Conservation (phyloP, 1,139 yeast genomes). For the Yamadazyma songkhlaensis region DNA sequence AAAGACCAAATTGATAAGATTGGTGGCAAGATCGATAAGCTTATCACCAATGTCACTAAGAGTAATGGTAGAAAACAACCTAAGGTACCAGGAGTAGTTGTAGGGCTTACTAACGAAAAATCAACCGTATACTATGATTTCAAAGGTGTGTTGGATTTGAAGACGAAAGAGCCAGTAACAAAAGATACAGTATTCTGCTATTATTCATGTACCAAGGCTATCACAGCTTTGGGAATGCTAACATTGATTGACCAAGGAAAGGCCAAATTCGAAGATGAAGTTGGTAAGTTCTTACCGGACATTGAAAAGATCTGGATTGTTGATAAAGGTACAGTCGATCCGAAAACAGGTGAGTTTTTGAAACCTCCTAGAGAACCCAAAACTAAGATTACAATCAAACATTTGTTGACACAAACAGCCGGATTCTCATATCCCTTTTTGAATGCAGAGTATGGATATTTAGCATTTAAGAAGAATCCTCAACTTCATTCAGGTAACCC, state of each 20-base stretch:
- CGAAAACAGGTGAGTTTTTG: constrained; percentile 33
- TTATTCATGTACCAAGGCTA: constrained; percentile 49
- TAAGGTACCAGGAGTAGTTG: constrained; percentile 24
- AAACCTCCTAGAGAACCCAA: constrained; percentile 30
- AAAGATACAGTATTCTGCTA: constrained; percentile 32
- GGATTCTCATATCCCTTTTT: constrained; percentile 50
- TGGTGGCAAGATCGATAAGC: constrained; percentile 1
- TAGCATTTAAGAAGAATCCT: constrained; percentile 10
- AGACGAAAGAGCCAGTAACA: constrained; percentile 18
- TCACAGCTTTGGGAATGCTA: constrained; percentile 46
- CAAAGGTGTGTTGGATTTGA: constrained; percentile 22
- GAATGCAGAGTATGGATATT: constrained; percentile 13
- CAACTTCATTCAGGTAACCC: constrained; percentile 17
- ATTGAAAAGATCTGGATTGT: constrained; percentile 40
- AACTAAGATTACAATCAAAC: constrained; percentile 42
- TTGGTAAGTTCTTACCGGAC: constrained; percentile 38
- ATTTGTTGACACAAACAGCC: constrained; percentile 50
- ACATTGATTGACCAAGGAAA: constrained; percentile 45
- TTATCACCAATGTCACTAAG: not conserved
- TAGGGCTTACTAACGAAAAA: constrained; percentile 26
- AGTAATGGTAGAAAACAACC: constrained; percentile 10
- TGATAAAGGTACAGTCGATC: constrained; percentile 30
- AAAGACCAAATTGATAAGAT: constrained; percentile 6
- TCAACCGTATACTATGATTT: constrained; percentile 24
- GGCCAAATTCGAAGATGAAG: constrained; percentile 41